These are phyloP conservation scores for Dactylonectria macrodidyma DNA, from an alignment of 2,329 filamentous ascomycete genomes.

Conservation along the genomic window DNA sequence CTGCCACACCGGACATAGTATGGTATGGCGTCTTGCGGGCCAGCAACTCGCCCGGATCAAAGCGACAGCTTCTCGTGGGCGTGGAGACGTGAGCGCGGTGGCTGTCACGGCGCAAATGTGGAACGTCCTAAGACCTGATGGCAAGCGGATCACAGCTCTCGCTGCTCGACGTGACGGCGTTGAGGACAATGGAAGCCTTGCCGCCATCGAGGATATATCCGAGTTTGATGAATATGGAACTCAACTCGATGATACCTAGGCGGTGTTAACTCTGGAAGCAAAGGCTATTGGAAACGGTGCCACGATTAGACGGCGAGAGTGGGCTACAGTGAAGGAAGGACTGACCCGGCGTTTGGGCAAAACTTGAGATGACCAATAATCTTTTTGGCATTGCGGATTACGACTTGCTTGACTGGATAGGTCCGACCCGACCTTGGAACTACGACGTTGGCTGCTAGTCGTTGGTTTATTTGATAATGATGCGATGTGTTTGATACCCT, in stretches of 20 bases:
- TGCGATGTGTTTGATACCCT: neutral
- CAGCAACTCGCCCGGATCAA: slow-evolving; percentile 66
- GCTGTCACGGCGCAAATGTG: slow-evolving; percentile 56
- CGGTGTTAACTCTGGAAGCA: neutral
- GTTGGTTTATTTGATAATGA: neutral
- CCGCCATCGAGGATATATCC: slow-evolving; percentile 46
- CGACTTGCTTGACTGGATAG: no score
- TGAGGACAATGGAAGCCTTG: slow-evolving; percentile 41
- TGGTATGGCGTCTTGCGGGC: slow-evolving; percentile 65
- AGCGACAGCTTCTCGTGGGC: slow-evolving; percentile 44
- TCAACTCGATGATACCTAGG: slow-evolving; percentile 50
- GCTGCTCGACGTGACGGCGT: slow-evolving; percentile 31
- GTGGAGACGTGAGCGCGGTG: slow-evolving; percentile 39
- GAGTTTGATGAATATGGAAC: slow-evolving; percentile 50
- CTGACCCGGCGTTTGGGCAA: neutral
- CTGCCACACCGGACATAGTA: slow-evolving; percentile 44
- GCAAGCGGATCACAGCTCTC: slow-evolving; percentile 44
- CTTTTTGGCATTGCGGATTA: neutral
- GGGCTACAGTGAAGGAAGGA: neutral
- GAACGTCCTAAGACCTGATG: slow-evolving; percentile 55
- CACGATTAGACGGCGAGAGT: neutral
- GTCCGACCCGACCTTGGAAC: neutral
- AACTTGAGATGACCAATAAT: neutral
- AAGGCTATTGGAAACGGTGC: neutral
- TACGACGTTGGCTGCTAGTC: neutral